Evolutionary conservation across 176 grass and related monocot species (phyloP).

Genomic region (Thinopyrum elongatum): DNA sequence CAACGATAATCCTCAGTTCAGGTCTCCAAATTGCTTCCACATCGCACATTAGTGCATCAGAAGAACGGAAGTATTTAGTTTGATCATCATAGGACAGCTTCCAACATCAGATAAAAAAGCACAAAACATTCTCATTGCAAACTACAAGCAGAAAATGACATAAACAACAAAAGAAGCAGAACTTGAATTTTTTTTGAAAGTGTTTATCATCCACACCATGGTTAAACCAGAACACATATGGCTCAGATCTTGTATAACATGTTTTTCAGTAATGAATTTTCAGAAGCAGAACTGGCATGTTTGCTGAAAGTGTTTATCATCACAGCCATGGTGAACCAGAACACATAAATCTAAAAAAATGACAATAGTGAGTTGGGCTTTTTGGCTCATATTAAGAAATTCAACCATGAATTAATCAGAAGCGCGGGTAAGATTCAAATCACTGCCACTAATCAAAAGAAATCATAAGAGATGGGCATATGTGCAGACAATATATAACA

Average conservation of each 20-base stretch:
- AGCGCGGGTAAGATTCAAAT: background rate
- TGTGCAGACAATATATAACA: background rate
- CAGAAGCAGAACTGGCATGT: background rate
- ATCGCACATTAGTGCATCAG: background rate
- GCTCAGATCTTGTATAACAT: background rate
- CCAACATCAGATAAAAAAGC: background rate
- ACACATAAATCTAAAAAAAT: background rate
- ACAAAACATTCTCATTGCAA: too few relatives aligned
- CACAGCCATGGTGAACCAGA: background rate
- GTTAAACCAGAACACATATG: too few relatives aligned
- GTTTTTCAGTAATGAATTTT: background rate
- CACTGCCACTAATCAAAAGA: background rate
- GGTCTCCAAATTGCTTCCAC: conserved; percentile 29
- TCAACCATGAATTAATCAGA: background rate
- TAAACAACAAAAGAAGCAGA: background rate
- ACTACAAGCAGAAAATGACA: background rate
- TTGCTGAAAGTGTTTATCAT: background rate
- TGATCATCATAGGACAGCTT: conserved; percentile 27
- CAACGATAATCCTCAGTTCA: conserved; percentile 21
- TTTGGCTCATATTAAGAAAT: too few relatives aligned
- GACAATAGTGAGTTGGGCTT: too few relatives aligned
- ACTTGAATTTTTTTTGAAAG: too few relatives aligned
- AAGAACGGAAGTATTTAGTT: conserved; percentile 45
- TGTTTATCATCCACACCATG: too few relatives aligned
- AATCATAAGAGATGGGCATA: too few relatives aligned